Percentiles rank a stretch among this genome's conserved stretches.
These are phyloP conservation scores for Starmerella tilneyi DNA, from an alignment of 805 yeast species.

Conservation along the genomic window DNA sequence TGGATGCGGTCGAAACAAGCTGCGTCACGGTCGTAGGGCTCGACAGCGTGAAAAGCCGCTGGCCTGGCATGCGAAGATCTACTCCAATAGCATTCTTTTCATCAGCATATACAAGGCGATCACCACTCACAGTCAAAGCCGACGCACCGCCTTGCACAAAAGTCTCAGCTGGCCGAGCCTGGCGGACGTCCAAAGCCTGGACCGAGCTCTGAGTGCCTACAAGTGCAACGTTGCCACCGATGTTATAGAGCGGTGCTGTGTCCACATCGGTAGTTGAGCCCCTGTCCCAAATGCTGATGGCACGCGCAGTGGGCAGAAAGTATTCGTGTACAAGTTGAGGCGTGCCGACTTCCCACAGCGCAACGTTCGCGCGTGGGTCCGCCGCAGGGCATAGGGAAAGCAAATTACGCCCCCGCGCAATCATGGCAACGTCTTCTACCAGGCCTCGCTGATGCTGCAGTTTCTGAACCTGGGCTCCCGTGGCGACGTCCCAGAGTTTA, in stretches of 20 bases:
- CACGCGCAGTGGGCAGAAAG: conserved; percentile 29
- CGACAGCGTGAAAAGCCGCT: not conserved
- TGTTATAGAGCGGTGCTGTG: conserved; percentile 35
- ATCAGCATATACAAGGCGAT: not conserved
- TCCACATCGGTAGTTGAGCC: not conserved
- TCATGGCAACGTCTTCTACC: conserved; percentile 41
- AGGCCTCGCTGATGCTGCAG: conserved; percentile 42
- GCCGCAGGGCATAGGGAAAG: conserved; percentile 40
- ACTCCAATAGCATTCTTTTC: not conserved
- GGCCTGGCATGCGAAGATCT: conserved; percentile 12
- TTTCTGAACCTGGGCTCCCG: conserved; percentile 42
- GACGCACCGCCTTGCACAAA: not conserved
- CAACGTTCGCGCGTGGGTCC: conserved; percentile 40
- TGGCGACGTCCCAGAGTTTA: conserved; percentile 49
- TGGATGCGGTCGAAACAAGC: not conserved
- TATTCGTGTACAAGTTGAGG: conserved; percentile 40
- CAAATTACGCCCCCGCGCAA: conserved; percentile 61
- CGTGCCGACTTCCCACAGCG: conserved; percentile 61
- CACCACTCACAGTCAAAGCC: not conserved
- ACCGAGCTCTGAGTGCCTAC: conserved; percentile 35
- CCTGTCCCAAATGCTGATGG: conserved; percentile 4
- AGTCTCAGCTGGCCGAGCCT: not conserved
- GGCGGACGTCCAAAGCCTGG: conserved; percentile 5
- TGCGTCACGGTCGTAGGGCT: not conserved
- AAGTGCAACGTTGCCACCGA: conserved; percentile 32